Percentiles rank a stretch among this genome's conserved stretches.
phyloP scores from a whole-genome alignment of 202 grass and related monocot genomes.

The Cymbopogon flexuosus region DNA sequence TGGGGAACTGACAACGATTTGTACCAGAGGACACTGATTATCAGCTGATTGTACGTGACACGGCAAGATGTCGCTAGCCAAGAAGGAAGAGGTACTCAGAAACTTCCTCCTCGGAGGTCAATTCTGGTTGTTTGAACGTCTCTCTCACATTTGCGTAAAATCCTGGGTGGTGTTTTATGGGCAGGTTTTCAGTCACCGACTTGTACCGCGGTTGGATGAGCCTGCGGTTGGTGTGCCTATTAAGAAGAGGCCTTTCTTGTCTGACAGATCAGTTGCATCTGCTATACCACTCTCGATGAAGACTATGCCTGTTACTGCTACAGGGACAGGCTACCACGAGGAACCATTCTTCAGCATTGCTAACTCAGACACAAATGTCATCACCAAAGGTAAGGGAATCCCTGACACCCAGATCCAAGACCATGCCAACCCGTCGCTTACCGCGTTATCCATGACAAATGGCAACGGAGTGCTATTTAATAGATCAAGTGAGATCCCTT shows the following conservation, averaged over 20 bases:
- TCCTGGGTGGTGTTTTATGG: slow-evolving; percentile 25
- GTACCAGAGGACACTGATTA: slow-evolving; percentile 14
- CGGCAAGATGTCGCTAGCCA: slow-evolving; percentile 42
- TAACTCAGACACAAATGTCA: slow-evolving; percentile 18
- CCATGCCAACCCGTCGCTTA: slow-evolving; percentile 1
- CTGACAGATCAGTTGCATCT: slow-evolving; percentile 22
- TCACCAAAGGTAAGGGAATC: slow-evolving; percentile 21
- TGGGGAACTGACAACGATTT: slow-evolving; percentile 41
- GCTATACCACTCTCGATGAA: neutral
- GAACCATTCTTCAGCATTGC: slow-evolving; percentile 34
- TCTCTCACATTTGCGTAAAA: slow-evolving; percentile 4
- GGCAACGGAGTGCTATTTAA: slow-evolving; percentile 13
- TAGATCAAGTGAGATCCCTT: slow-evolving; percentile 16
- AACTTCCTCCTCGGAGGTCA: slow-evolving; percentile 2
- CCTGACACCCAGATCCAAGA: slow-evolving; percentile 20
- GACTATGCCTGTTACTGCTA: slow-evolving; percentile 5
- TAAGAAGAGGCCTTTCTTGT: slow-evolving; percentile 67
- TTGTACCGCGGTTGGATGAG: slow-evolving; percentile 28
- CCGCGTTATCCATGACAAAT: slow-evolving; percentile 1
- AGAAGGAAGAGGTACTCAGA: slow-evolving; percentile 49
- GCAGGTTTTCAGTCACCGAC: slow-evolving; percentile 36
- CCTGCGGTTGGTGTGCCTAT: slow-evolving; percentile 57
- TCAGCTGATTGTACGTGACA: neutral
- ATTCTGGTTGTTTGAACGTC: slow-evolving; percentile 18
- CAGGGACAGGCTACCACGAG: neutral